Conservation (phyloP, 805 yeast genomes). For the Barnettozyma salicaria region DNA sequence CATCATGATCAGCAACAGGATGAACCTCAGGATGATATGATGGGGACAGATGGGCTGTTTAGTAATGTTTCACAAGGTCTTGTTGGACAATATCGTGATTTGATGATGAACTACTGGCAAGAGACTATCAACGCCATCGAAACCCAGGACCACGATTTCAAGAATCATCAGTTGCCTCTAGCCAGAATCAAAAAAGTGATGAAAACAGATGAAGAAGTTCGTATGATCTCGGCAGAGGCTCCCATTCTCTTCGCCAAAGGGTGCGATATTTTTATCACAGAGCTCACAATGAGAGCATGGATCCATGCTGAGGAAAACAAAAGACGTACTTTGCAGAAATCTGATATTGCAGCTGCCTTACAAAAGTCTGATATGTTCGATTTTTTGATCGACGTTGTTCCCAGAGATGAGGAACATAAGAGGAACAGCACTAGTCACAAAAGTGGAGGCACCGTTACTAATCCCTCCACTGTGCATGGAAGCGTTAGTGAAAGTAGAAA, state of each 20-base stretch:
- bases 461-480: constrained; percentile 7
- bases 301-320: constrained; percentile 96
- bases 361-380: constrained; percentile 97
- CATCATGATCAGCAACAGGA: constrained; percentile 16
- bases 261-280: constrained; percentile 95
- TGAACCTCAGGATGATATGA: constrained; percentile 30
- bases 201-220: constrained; percentile 96
- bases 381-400: constrained; percentile 91
- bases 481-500: neutral
- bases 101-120: constrained; percentile 97
- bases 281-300: constrained; percentile 98
- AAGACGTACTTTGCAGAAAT: constrained; percentile 86
- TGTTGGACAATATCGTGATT: constrained; percentile 70
- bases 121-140: constrained; percentile 89
- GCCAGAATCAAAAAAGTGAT: constrained; percentile 96
- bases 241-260: constrained; percentile 97
- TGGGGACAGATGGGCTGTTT: constrained; percentile 58
- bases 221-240: constrained; percentile 98
- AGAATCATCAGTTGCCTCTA: constrained; percentile 88
- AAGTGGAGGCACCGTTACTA: too few species aligned
- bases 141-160: constrained; percentile 80
- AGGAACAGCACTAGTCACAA: constrained; percentile 3
- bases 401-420: constrained; percentile 69
- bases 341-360: constrained; percentile 92
- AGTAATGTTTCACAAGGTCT: constrained; percentile 92